phyloP scores from a whole-genome alignment of 495 filamentous ascomycete species.

The Trypethelium eluteriae region DNA sequence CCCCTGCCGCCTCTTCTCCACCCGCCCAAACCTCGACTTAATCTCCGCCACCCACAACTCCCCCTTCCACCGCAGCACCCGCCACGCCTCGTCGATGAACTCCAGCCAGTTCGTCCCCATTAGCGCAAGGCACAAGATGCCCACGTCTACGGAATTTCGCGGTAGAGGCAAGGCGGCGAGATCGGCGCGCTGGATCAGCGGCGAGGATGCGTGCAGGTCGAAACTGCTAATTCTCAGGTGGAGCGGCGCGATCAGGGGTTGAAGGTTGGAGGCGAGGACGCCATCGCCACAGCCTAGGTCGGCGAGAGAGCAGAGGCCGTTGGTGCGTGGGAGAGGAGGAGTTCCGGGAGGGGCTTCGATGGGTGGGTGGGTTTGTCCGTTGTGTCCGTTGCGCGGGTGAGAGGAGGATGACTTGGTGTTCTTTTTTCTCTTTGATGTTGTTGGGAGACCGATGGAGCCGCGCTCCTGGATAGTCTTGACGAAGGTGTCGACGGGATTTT shows the following conservation, averaged over 20 bases:
- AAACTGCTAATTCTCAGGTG: slow-evolving; percentile 60
- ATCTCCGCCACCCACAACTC: slow-evolving; percentile 97
- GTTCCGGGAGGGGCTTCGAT: slow-evolving; percentile 14
- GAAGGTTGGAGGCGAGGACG: slow-evolving; percentile 53
- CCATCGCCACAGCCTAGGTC: slow-evolving; percentile 82
- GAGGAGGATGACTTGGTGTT: slow-evolving; percentile 21
- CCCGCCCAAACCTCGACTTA: slow-evolving; percentile 75
- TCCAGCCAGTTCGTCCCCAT: slow-evolving; percentile 99
- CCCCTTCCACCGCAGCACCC: slow-evolving; percentile 80
- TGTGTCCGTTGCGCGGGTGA: slow-evolving; percentile 1
- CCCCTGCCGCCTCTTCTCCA: slow-evolving; percentile 42
- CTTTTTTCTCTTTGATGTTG: slow-evolving; percentile 29
- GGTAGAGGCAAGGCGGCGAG: slow-evolving; percentile 71
- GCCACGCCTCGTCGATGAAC: slow-evolving; percentile 91
- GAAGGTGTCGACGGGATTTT: slow-evolving; percentile 85
- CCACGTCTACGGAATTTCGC: slow-evolving; percentile 68
- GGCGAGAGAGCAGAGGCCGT: slow-evolving; percentile 64
- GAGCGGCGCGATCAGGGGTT: slow-evolving; percentile 42
- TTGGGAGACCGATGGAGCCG: slow-evolving; percentile 32
- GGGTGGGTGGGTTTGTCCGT: slow-evolving; percentile 13
- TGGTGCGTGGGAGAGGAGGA: slow-evolving; percentile 21
- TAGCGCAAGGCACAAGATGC: slow-evolving; percentile 87
- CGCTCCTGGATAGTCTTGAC: slow-evolving; percentile 58
- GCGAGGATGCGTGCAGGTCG: slow-evolving; percentile 44
- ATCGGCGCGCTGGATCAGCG: slow-evolving; percentile 77